Conservation (phyloP, 176 grass and related monocot genomes). For the Musa itinerans region DNA sequence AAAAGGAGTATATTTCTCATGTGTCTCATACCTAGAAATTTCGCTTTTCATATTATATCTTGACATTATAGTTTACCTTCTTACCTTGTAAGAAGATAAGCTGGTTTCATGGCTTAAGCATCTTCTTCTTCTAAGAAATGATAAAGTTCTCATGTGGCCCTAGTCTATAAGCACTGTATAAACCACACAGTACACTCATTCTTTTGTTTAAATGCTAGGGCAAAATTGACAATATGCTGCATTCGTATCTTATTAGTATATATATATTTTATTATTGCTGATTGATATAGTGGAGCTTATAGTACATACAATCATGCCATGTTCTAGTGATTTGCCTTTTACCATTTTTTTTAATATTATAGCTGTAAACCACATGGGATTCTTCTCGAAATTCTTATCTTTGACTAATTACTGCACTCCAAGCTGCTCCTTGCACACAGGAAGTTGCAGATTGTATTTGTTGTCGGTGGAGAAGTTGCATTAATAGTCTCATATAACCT, state of each 20-base stretch:
- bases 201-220: background rate
- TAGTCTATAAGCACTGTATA: background rate
- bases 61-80: no score
- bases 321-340: background rate
- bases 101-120: background rate
- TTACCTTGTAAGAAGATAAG: background rate
- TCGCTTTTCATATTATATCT: no score
- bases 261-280: background rate
- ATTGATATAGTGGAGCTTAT: background rate
- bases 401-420: background rate
- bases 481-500: background rate
- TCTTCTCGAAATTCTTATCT: background rate
- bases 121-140: background rate
- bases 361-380: background rate
- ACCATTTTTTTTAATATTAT: background rate
- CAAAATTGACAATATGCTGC: background rate
- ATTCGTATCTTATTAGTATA: background rate
- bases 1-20: no score
- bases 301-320: background rate
- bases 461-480: background rate
- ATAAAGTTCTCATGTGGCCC: background rate
- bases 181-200: background rate
- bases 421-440: background rate
- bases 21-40: no score
- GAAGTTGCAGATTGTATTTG: no score